phyloP scores from a whole-genome alignment of 2,329 filamentous ascomycete species.

The Fusarium denticulatum region DNA sequence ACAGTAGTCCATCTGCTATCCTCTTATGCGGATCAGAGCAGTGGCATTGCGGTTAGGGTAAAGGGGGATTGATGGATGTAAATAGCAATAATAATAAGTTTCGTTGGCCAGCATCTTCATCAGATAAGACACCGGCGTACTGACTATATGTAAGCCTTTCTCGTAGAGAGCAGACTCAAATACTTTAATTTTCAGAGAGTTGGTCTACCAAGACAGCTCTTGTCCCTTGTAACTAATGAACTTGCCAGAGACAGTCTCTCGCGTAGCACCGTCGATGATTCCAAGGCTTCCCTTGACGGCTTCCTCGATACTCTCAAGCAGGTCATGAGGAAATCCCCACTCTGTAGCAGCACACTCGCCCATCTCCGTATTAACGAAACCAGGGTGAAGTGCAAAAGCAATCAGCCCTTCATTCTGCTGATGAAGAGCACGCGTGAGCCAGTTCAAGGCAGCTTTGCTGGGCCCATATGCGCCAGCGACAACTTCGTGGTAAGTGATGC shows the following conservation, averaged over 20 bases:
- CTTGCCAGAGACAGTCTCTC: slow-evolving; percentile 47
- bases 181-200: too few species aligned
- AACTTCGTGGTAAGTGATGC: slow-evolving; percentile 47
- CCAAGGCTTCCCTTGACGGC: slow-evolving; percentile 47
- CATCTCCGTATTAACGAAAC: slow-evolving; percentile 49
- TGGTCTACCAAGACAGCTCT: slow-evolving; percentile 41
- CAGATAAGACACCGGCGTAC: neutral
- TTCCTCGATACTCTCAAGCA: slow-evolving; percentile 45
- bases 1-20: fast-evolving
- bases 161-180: too few species aligned
- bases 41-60: neutral
- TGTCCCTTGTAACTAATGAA: slow-evolving; percentile 48
- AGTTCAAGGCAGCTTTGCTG: slow-evolving; percentile 50
- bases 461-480: slow-evolving; percentile 48
- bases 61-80: too few species aligned
- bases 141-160: neutral
- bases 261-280: slow-evolving; percentile 50
- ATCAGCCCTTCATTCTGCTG: slow-evolving; percentile 41
- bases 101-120: too few species aligned
- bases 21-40: fast-evolving
- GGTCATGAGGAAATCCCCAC: slow-evolving; percentile 43
- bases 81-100: too few species aligned
- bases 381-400: slow-evolving; percentile 50
- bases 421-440: slow-evolving; percentile 46
- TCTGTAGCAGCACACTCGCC: slow-evolving; percentile 46